Evolutionary conservation across 352 stramenopile species (phyloP).

Genomic region (Phytopythium litorale): DNA sequence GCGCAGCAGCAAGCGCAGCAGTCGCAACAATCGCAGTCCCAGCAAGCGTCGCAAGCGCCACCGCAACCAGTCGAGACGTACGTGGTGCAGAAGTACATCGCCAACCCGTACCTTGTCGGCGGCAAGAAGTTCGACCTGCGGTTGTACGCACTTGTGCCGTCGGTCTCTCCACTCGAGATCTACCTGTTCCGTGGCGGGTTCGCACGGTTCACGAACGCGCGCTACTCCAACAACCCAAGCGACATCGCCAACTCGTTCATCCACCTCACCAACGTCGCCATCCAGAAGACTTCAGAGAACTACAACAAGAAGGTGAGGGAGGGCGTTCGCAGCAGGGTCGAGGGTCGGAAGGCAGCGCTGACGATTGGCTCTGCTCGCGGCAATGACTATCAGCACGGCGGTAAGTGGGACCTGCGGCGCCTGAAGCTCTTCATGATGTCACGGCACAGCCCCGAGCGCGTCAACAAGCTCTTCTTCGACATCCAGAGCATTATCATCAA

Average conservation of each 20-base stretch:
- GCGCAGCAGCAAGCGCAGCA: slow-evolving; percentile 36
- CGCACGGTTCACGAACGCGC: slow-evolving; percentile 88
- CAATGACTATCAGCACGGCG: slow-evolving; percentile 51
- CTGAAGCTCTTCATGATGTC: slow-evolving; percentile 92
- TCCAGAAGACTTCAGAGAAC: slow-evolving; percentile 93
- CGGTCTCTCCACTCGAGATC: slow-evolving; percentile 89
- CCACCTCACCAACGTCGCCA: slow-evolving; percentile 94
- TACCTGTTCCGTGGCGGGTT: slow-evolving; percentile 92
- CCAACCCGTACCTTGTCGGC: slow-evolving; percentile 91
- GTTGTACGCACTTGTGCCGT: slow-evolving; percentile 92
- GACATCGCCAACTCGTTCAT: slow-evolving; percentile 92
- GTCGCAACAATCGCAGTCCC: slow-evolving; percentile 45
- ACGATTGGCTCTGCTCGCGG: background rate
- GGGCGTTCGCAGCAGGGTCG: background rate
- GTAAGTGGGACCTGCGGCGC: slow-evolving; percentile 91
- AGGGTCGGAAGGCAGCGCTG: background rate
- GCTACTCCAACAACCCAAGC: slow-evolving; percentile 87
- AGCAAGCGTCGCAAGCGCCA: background rate
- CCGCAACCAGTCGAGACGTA: slow-evolving; percentile 79
- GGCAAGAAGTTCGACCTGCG: slow-evolving; percentile 96
- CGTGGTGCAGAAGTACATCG: slow-evolving; percentile 93
- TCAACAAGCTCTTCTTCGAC: slow-evolving; percentile 88
- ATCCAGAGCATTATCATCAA: slow-evolving; percentile 90
- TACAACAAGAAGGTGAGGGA: slow-evolving; percentile 84
- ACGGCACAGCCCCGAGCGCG: slow-evolving; percentile 69